Evolutionary conservation across 2,329 filamentous ascomycete genomes (phyloP), one percentile per base, ranked within the genome.

Genomic region (Aureobasidium sp.): DNA sequence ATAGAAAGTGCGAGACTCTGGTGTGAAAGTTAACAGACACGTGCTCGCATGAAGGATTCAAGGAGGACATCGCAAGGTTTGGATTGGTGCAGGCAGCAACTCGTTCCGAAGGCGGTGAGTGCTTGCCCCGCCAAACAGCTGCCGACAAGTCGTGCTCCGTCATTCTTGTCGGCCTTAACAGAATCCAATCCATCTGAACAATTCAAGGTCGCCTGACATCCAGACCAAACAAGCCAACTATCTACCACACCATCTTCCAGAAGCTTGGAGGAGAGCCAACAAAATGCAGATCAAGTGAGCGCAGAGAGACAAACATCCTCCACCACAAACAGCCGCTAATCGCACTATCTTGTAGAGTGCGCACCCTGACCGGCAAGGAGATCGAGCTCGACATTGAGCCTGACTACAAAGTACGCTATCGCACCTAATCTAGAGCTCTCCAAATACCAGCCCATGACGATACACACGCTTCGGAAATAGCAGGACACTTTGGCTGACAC

Each of bases 311-410:
- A 6, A 5, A 9, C 14, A 45, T 39, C 27, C 36, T 14, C 25
- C 25, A 45, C 29, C 36, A n/a, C 45, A 36, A 50, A 6, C 53
- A 42, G 39, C 14, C 48, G 29, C 63, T 63, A 49, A 65, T 36
- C 48, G 25, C 34, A 41, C 1, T 5, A 16, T 13, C 57, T 10
- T 45, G 47, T 64, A 99, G 93, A 82, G 93, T 99, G 74, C 89
- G 94, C 74, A 99, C 94, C 65, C 86, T 99, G 66, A 97, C 94
- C 66, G 94, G 94, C 73, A 97, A 97, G 82, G 91, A 99, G 79
- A 97, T 97, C 75, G 93, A 97, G 82, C 86, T 99, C 70, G 92
- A 97, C 73, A 96, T 99, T 74, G 94, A 97, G 81, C 82, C 85
- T 59, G 87, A 91, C 72, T 96, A 96, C 83, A 96, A 92, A 84